These are phyloP conservation scores for Arthroderma sp. DNA, from an alignment of 2,329 filamentous ascomycete genomes.

Conservation along the genomic window DNA sequence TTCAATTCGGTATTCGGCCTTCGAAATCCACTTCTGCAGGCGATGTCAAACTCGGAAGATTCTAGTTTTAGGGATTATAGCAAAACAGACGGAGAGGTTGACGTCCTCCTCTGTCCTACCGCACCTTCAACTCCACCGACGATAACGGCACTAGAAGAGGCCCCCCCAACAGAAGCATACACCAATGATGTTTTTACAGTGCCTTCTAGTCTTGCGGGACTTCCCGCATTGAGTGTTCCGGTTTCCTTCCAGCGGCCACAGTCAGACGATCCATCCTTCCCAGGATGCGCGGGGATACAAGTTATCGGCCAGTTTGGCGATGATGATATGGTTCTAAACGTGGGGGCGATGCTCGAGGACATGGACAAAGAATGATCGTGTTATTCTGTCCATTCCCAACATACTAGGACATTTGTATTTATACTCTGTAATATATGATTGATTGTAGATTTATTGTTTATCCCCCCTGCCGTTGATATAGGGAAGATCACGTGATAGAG, in stretches of 20 bases:
- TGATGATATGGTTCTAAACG: slow-evolving; percentile 32
- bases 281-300: slow-evolving; percentile 32
- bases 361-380: slow-evolving; percentile 4
- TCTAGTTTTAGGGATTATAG: background rate
- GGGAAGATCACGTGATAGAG: background rate
- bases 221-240: slow-evolving; percentile 80
- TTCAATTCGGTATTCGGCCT: slow-evolving; percentile 68
- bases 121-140: slow-evolving; percentile 63
- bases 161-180: slow-evolving; percentile 57
- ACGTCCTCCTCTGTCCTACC: slow-evolving; percentile 79
- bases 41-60: background rate
- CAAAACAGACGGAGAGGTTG: slow-evolving; percentile 44
- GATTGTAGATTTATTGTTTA: background rate
- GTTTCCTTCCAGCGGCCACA: slow-evolving; percentile 21
- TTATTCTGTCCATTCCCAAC: background rate
- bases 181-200: slow-evolving; percentile 95
- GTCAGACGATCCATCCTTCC: background rate
- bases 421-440: background rate
- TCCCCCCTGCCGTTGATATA: background rate
- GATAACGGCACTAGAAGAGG: slow-evolving; percentile 43
- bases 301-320: slow-evolving; percentile 39
- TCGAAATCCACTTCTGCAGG: slow-evolving; percentile 50
- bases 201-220: slow-evolving; percentile 78
- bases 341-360: slow-evolving; percentile 27
- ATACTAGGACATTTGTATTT: background rate